Evolutionary conservation across 345 rosid genomes (phyloP).

Genomic region (Lumnitzera racemosa): DNA sequence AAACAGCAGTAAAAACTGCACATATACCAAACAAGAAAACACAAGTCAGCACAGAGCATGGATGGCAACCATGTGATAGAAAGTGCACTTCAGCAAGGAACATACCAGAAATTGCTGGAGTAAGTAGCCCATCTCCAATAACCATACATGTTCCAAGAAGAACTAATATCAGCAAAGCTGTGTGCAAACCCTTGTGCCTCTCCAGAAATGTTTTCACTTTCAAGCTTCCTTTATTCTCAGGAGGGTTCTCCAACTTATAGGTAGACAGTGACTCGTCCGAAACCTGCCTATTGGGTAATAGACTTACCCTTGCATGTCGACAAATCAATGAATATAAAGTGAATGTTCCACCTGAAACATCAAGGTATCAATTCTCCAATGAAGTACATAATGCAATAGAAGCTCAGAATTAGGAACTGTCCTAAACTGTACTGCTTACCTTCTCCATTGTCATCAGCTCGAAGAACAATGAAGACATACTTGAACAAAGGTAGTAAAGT

Average conservation of each 20-base stretch:
- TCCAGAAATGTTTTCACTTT: constrained; percentile 13
- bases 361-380: background rate
- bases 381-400: too few species aligned
- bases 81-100: constrained; percentile 1
- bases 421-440: constrained; percentile 1
- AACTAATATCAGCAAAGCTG: constrained; percentile 14
- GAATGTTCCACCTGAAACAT: constrained; percentile 15
- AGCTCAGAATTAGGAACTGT: too few species aligned
- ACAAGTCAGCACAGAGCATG: background rate
- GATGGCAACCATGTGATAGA: background rate
- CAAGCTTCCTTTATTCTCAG: constrained; percentile 4
- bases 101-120: constrained; percentile 18
- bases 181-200: constrained; percentile 12
- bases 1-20: constrained; percentile 92
- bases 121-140: constrained; percentile 19
- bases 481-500: constrained; percentile 17
- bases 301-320: constrained; percentile 15
- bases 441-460: constrained; percentile 19
- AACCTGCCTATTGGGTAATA: constrained; percentile 14
- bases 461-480: constrained; percentile 19
- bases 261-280: constrained; percentile 16
- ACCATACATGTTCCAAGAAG: constrained; percentile 22
- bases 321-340: constrained; percentile 20
- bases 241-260: constrained; percentile 13
- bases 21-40: constrained; percentile 1